These are phyloP conservation scores for Neofusicoccum kwambonambiense DNA, from an alignment of 2,329 filamentous ascomycete species.

Conservation along the genomic window DNA sequence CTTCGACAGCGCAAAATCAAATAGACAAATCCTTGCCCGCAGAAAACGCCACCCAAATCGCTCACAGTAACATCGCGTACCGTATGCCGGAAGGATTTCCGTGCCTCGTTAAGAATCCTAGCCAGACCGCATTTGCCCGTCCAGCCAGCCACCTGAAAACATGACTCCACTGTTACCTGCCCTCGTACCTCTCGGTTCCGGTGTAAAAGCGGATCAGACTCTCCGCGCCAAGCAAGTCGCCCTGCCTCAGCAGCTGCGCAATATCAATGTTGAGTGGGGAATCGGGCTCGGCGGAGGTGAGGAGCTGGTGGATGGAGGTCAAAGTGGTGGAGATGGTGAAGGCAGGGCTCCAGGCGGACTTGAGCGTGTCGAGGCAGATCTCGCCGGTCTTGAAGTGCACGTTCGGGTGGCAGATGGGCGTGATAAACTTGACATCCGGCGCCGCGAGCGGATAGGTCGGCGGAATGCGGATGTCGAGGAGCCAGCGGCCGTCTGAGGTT, in stretches of 20 bases:
- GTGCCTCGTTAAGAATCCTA: too few relatives aligned
- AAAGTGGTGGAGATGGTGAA: conserved; percentile 77
- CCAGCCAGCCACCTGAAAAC: background rate
- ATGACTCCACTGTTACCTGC: background rate
- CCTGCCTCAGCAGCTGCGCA: conserved; percentile 66
- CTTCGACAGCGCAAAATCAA: background rate
- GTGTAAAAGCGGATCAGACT: conserved; percentile 72
- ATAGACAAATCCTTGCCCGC: background rate
- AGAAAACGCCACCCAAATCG: background rate
- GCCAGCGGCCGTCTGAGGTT: conserved; percentile 70
- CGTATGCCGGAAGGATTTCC: background rate
- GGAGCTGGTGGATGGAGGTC: conserved; percentile 69
- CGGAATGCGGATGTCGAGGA: conserved; percentile 74
- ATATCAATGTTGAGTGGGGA: conserved; percentile 78
- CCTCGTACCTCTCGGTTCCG: conserved; percentile 48
- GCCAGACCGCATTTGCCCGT: too few relatives aligned
- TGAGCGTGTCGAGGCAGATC: conserved; percentile 88
- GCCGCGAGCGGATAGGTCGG: conserved; percentile 74
- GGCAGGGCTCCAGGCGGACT: conserved; percentile 74
- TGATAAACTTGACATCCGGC: conserved; percentile 78
- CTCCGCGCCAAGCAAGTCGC: conserved; percentile 67
- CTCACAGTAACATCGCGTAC: background rate
- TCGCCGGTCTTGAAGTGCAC: conserved; percentile 73
- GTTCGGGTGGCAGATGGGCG: conserved; percentile 83
- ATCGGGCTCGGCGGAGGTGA: conserved; percentile 67